Percentiles rank a stretch among this genome's conserved stretches.
Conservation (phyloP, 257 asterid species). For the Gentiana dahurica region DNA sequence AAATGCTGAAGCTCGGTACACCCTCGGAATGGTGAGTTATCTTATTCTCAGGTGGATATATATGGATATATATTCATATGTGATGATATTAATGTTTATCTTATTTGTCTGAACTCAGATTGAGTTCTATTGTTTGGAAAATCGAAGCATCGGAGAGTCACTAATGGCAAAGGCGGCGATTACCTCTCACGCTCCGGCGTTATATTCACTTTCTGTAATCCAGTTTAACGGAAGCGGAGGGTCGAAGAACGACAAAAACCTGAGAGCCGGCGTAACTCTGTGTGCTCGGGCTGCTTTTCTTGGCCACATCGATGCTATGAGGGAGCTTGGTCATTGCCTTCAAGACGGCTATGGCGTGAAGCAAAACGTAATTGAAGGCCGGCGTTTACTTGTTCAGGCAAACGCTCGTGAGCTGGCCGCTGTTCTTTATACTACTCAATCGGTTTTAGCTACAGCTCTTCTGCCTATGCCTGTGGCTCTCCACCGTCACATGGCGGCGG, state of each 20-base stretch:
- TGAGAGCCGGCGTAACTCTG: conserved; percentile 75
- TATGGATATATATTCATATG: neutral
- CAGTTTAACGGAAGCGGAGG: conserved; percentile 98
- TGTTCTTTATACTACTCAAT: conserved; percentile 31
- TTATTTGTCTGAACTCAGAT: conserved; percentile 35
- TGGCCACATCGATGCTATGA: conserved; percentile 84
- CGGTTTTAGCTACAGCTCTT: conserved; percentile 39
- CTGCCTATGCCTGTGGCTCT: conserved; percentile 33
- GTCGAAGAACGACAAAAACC: conserved; percentile 64
- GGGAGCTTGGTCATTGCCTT: conserved; percentile 98
- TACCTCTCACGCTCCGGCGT: conserved; percentile 69
- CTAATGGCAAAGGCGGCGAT: conserved; percentile 94
- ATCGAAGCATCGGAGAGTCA: conserved; percentile 71
- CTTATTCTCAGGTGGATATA: neutral
- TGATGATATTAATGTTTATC: neutral
- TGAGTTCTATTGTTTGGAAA: conserved; percentile 72
- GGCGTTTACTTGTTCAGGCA: conserved; percentile 67
- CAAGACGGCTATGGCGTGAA: conserved; percentile 91
- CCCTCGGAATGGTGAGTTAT: conserved; percentile 73
- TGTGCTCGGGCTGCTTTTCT: conserved; percentile 82
- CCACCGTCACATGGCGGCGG: conserved; percentile 32
- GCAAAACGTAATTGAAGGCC: conserved; percentile 69
- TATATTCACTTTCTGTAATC: conserved; percentile 70
- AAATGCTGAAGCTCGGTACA: conserved; percentile 59
- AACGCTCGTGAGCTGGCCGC: conserved; percentile 84